Evolutionary conservation across 108 stramenopile genomes (phyloP).

Genomic region (Skeletonema marinoi): DNA sequence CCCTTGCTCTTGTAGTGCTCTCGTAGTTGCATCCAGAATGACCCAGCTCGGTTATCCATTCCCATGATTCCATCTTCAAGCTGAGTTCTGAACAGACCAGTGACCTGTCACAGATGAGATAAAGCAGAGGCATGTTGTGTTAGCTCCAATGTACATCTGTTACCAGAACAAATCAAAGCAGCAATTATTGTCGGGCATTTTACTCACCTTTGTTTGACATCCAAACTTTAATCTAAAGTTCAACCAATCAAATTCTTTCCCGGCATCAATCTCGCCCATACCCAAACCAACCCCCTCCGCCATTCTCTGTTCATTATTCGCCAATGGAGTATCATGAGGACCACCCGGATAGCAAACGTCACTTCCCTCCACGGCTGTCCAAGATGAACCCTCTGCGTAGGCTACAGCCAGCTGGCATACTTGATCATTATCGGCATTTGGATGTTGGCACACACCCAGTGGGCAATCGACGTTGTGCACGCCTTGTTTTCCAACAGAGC

Average conservation of each 20-base stretch:
- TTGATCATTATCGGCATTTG: background rate
- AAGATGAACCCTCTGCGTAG: constrained; percentile 78
- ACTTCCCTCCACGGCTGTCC: constrained; percentile 73
- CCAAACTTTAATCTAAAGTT: constrained; percentile 87
- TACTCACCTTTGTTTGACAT: constrained; percentile 76
- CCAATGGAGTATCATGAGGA: constrained; percentile 23
- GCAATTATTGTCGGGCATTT: background rate
- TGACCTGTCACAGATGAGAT: constrained; percentile 86
- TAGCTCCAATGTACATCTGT: too few relatives aligned
- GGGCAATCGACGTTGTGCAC: constrained; percentile 1
- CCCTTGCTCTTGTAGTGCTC: constrained; percentile 31
- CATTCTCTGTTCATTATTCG: background rate
- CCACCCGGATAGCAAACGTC: constrained; percentile 50
- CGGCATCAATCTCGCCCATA: background rate
- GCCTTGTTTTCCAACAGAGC: constrained; percentile 19
- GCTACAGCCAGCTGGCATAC: constrained; percentile 50
- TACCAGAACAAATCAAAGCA: constrained; percentile 6
- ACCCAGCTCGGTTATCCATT: constrained; percentile 57
- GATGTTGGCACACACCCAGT: background rate
- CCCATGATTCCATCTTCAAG: constrained; percentile 97
- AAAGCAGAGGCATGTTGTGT: constrained; percentile 77
- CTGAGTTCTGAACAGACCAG: constrained; percentile 94
- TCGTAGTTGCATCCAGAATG: constrained; percentile 79
- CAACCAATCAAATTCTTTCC: constrained; percentile 26
- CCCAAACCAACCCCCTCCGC: constrained; percentile 10